These are phyloP conservation scores for Pleurotus pulmonarius DNA, from an alignment of 768 basidiomycete species.

Conservation along the genomic window DNA sequence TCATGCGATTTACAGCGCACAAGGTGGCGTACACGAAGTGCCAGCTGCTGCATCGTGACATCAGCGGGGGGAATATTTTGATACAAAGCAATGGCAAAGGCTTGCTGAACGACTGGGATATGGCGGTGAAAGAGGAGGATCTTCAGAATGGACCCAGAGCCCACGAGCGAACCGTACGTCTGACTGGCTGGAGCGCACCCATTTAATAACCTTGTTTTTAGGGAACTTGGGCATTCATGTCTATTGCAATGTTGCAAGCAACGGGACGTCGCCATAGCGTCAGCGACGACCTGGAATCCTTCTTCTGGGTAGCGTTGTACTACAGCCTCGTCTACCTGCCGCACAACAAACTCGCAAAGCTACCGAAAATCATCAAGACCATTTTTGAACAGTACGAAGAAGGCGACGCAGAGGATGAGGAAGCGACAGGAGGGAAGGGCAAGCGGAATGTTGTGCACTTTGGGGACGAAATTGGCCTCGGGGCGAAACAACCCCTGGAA, in stretches of 20 bases:
- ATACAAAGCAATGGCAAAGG: not conserved
- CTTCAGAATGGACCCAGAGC: not conserved
- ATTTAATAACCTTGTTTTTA: constrained; percentile 6
- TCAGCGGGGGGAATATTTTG: constrained; percentile 9
- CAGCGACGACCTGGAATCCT: constrained; percentile 28
- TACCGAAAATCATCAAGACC: too few relatives aligned
- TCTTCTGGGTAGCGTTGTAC: constrained; percentile 19
- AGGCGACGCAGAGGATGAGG: too few relatives aligned
- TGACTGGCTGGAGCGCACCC: not conserved
- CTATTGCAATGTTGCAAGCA: constrained; percentile 15
- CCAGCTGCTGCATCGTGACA: constrained; percentile 9
- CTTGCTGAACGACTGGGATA: constrained; percentile 10
- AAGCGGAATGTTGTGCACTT: too few relatives aligned
- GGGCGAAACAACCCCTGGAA: too few relatives aligned
- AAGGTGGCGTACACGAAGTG: constrained; percentile 4
- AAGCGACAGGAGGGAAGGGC: too few relatives aligned
- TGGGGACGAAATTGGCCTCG: too few relatives aligned
- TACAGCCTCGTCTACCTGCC: constrained; percentile 10
- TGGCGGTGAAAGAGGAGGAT: not conserved
- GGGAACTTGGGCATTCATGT: constrained; percentile 32
- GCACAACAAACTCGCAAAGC: constrained; percentile 5
- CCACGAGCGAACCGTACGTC: constrained; percentile 8
- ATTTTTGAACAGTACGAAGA: too few relatives aligned
- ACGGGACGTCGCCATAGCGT: constrained; percentile 15
- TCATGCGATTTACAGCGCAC: too few relatives aligned